These are phyloP conservation scores for Ensete glaucum DNA, from an alignment of 176 grass and related monocot genomes.

Conservation along the genomic window DNA sequence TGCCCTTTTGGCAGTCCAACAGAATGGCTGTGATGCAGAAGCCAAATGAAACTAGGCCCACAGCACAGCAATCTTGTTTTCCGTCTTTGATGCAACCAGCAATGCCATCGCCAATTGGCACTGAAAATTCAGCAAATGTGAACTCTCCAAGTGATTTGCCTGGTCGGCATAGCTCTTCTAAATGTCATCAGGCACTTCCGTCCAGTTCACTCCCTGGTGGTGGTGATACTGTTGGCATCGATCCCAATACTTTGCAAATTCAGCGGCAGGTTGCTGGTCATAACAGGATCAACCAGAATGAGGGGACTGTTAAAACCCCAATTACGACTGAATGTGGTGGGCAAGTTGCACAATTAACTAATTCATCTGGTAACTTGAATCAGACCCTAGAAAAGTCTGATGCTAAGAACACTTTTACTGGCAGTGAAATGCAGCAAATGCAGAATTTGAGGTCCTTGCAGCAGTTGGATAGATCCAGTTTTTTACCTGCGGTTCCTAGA, in stretches of 20 bases:
- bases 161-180: slow-evolving; percentile 29
- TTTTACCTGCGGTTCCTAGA: slow-evolving; percentile 18
- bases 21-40: slow-evolving; percentile 53
- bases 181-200: slow-evolving; percentile 29
- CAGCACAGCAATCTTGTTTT: slow-evolving; percentile 28
- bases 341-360: slow-evolving; percentile 36
- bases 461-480: slow-evolving; percentile 31
- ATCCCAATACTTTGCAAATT: slow-evolving; percentile 47
- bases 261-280: slow-evolving; percentile 34
- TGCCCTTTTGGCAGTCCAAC: slow-evolving; percentile 45
- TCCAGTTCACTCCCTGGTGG: slow-evolving; percentile 32
- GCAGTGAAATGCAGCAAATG: slow-evolving; percentile 45
- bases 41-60: slow-evolving; percentile 43
- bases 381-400: slow-evolving; percentile 46
- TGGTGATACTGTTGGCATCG: slow-evolving; percentile 38
- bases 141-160: slow-evolving; percentile 18
- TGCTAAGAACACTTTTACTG: slow-evolving; percentile 34
- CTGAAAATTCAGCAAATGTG: slow-evolving; percentile 36
- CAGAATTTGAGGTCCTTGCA: slow-evolving; percentile 60
- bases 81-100: slow-evolving; percentile 30
- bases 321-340: slow-evolving; percentile 36
- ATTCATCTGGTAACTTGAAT: slow-evolving; percentile 36
- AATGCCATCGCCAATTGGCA: slow-evolving; percentile 39
- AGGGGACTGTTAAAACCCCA: slow-evolving; percentile 42
- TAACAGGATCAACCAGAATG: slow-evolving; percentile 40